A percentile compares a stretch with the other conserved stretches of the same genome.
Evolutionary conservation across 352 stramenopile genomes (phyloP).

Genomic region (Phytophthora uliginosa): DNA sequence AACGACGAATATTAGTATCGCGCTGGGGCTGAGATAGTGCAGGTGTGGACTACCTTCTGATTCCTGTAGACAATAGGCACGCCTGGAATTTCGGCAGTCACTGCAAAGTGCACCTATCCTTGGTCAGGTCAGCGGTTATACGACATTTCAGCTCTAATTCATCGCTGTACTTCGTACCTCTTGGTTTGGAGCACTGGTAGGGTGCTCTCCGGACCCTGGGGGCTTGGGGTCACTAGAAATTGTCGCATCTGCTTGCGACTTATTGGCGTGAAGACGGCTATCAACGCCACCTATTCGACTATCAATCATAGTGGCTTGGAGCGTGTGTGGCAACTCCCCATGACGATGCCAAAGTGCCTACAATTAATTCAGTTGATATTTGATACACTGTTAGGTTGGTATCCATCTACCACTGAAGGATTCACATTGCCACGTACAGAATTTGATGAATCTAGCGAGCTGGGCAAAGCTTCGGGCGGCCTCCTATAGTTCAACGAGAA

Average conservation of each 20-base stretch:
- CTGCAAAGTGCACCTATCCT: conserved; percentile 82
- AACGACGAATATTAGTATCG: background rate
- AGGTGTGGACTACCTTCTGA: conserved; percentile 52
- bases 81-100: conserved; percentile 71
- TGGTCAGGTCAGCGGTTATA: conserved; percentile 34
- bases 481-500: conserved; percentile 13
- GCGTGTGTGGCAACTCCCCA: conserved; percentile 32
- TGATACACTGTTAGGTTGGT: background rate
- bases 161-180: conserved; percentile 37
- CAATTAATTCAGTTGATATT: background rate
- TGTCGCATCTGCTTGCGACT: background rate
- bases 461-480: conserved; percentile 28
- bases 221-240: conserved; percentile 12
- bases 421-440: conserved; percentile 14
- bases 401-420: background rate
- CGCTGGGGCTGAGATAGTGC: background rate
- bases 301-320: conserved; percentile 16
- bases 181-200: conserved; percentile 43
- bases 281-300: conserved; percentile 4
- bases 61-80: conserved; percentile 81
- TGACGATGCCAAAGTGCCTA: conserved; percentile 35
- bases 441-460: conserved; percentile 26
- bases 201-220: conserved; percentile 13
- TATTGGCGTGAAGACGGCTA: conserved; percentile 3
- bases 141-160: background rate